Percentiles rank a stretch among this genome's conserved stretches.
Evolutionary conservation across 495 filamentous ascomycete species (phyloP).

Genomic region (Letharia lupina): DNA sequence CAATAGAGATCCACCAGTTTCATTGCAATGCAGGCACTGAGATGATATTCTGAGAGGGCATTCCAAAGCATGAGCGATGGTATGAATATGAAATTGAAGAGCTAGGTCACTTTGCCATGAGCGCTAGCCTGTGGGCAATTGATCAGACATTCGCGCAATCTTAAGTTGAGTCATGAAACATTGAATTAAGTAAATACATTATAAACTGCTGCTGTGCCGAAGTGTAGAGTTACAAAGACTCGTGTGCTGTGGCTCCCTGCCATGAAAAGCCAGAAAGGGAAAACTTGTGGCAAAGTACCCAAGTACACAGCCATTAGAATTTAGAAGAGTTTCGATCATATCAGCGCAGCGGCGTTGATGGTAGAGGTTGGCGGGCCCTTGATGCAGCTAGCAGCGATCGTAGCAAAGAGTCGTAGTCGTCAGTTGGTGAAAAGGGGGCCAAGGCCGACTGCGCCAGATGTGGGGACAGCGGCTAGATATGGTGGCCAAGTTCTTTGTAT

Average conservation of each 20-base stretch:
- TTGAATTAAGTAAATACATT: constrained; percentile 21
- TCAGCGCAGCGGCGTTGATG: constrained; percentile 1
- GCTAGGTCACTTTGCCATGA: not conserved
- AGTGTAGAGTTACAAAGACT: constrained; percentile 9
- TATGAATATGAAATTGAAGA: not conserved
- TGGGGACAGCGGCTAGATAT: not conserved
- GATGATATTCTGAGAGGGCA: not conserved
- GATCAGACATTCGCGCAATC: not conserved
- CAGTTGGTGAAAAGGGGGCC: constrained; percentile 1
- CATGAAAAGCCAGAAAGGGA: not conserved
- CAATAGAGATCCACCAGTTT: not conserved
- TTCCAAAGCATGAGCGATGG: not conserved
- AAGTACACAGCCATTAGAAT: not conserved
- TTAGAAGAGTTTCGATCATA: not conserved
- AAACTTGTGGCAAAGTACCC: not conserved
- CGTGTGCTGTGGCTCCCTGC: not conserved
- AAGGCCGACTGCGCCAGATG: not conserved
- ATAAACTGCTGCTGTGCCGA: constrained; percentile 3
- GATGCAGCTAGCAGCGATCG: not conserved
- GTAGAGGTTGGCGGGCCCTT: not conserved
- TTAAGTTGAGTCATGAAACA: constrained; percentile 3
- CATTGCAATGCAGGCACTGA: not conserved
- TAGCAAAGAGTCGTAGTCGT: constrained; percentile 15
- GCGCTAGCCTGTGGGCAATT: not conserved
- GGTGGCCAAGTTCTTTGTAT: not conserved